Base-by-base conservation (phyloP, 345 rosid species). In the Noccaea bulbosa region DNA sequence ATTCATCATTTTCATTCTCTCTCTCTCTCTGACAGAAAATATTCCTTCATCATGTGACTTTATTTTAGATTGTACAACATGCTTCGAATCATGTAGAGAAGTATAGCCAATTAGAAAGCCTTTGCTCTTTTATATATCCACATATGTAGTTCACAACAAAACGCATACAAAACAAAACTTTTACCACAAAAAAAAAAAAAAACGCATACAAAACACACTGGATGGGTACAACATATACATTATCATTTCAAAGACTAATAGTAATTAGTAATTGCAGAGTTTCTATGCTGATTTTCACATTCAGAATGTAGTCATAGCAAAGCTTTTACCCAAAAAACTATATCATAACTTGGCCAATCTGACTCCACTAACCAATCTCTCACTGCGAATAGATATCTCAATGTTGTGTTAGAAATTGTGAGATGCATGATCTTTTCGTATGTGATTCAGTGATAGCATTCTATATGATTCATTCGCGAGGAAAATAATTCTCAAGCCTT, bases 11-110 rank as follows among this genome's bases (percentile, higher is more conserved):
- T 62, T 14, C 41, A 56, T 51, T 62, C 53, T 71, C 69, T 64
- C 71, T 39, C 45, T 34, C 15, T 53, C 65, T 38, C 51, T 45
- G 71, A 55, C 75, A 75, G 56, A 60, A 69, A 69, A 63, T 76
- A 76, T 76, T 76, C 79, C 51, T 33, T 63, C 49, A 39, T 56
- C 79, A 76, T 76, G 79, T 76, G 71, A 69, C 53, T 54, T 24
- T 53, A 53, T 48, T 54, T 69, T 70, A 65, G 79, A 76, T 33
- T 50, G 74, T 75, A 53, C 63, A 59, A 38, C 24, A 67, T 37
- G 71, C 53, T 69, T 44, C 63, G 35, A 58, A 52, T 50, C 30
- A 43, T 12, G 12, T 9, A 50, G 49, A 5, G 4, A 5, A 53
- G 47, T 60, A 51, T 59, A 20, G 7, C 17, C 62, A 46, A 49